Base-by-base conservation (phyloP, 805 yeast genomes). In the Blastobotrys robertii region DNA sequence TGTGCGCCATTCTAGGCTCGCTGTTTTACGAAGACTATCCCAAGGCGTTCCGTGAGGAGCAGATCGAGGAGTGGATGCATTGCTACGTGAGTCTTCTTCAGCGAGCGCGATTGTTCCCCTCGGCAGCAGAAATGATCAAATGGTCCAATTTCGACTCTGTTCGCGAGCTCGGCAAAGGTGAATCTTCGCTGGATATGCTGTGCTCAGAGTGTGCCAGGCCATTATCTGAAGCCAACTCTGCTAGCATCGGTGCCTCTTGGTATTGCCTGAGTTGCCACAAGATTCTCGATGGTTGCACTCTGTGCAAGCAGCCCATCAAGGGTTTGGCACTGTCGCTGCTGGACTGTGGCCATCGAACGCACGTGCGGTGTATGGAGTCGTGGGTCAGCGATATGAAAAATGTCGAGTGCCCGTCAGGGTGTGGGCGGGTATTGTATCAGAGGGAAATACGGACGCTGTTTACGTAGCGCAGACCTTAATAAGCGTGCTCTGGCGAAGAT, bases 271-370 rank as follows among this genome's bases (percentile, higher is more conserved):
- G 68, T 15, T 88, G 97, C 59, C 63, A 69, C 8, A 66, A 63
- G 40, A 65, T 66, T 11, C 78, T 77, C 47, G 79, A 77, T 45
- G 72, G 77, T n/a, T 88, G 97, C 60, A 70, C 79, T 22, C 74
- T 79, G 47, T 88, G 97, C 60, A 72, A 80, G 48, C 81, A 74
- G 55, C 85, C 94, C 0, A 68, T 88, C 53, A 76, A 74, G 50
- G 94, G 94, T 1, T 66, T 83, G 44, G 71, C 79, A 11, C 73
- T 83, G 11, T 72, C 66, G 47, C 64, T 68, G 47, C 58, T 82
- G 40, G 72, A 67, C 19, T 90, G 97, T 66, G 97, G 96, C 0
- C 97, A 90, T 60, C 69, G 78, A 44, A 87, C 90, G 1, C 97
- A 90, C 63, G 77, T 77, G 55, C 79, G 78, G 2, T 90, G 97